Evolutionary conservation across 768 basidiomycete species (phyloP).

Genomic region (Leucocoprinus sp.): DNA sequence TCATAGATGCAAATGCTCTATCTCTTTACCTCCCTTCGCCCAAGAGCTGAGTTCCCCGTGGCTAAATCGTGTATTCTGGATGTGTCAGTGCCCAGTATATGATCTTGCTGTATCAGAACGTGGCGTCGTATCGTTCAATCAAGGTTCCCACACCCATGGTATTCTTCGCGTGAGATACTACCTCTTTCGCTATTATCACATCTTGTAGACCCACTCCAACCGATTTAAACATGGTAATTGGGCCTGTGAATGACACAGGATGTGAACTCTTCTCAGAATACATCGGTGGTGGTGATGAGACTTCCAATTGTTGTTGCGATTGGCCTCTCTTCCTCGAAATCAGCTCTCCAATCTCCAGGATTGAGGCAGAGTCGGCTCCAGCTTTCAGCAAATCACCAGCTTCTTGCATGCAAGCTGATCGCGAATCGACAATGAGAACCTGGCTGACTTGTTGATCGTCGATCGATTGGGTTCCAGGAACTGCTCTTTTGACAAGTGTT

Average conservation of each 20-base stretch:
- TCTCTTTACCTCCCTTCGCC: too few species aligned
- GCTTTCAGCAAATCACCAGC: conserved; percentile 77
- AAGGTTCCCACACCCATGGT: conserved; percentile 38
- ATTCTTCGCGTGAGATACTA: conserved; percentile 53
- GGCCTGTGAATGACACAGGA: conserved; percentile 23
- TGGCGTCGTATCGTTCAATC: conserved; percentile 34
- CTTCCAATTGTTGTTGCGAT: conserved; percentile 5
- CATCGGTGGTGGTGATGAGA: neutral
- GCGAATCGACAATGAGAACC: conserved; percentile 65
- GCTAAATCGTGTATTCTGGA: too few species aligned
- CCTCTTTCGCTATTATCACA: conserved; percentile 66
- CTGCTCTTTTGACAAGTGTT: conserved; percentile 45
- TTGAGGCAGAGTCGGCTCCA: conserved; percentile 23
- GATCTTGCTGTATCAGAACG: too few species aligned
- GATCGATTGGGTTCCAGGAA: conserved; percentile 3
- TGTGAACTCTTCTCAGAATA: neutral
- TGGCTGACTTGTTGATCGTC: conserved; percentile 1
- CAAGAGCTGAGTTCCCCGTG: too few species aligned
- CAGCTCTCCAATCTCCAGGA: conserved; percentile 68
- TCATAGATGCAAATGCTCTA: too few species aligned
- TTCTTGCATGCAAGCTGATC: conserved; percentile 60
- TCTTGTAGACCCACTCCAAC: conserved; percentile 88
- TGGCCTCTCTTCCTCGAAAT: conserved; percentile 21
- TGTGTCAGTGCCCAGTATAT: too few species aligned
- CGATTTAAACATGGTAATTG: conserved; percentile 78